Conservation (phyloP, 352 stramenopile genomes). For the Albugo laibachii region DNA sequence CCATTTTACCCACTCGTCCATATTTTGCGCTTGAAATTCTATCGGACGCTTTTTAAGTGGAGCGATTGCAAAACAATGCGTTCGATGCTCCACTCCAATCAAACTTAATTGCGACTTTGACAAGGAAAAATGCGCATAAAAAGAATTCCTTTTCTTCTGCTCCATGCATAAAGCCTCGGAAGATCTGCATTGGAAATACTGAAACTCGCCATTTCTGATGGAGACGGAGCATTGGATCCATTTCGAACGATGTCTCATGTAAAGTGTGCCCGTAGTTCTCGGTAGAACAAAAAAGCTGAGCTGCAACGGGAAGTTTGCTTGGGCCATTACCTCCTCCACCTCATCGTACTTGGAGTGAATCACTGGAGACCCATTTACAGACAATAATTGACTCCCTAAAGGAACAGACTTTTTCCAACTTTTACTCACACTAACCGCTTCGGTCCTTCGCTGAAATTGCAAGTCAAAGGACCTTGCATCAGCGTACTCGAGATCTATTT, state of each 20-base stretch:
- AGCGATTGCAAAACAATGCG: conserved; percentile 68
- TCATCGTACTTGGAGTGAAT: conserved; percentile 36
- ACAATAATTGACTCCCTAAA: conserved; percentile 51
- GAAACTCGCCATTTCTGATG: conserved; percentile 59
- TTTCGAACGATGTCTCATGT: conserved; percentile 76
- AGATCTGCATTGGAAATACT: conserved; percentile 30
- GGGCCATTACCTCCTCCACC: conserved; percentile 24
- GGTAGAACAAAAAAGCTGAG: conserved; percentile 61
- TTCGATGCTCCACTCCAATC: conserved; percentile 35
- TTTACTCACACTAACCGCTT: conserved; percentile 44
- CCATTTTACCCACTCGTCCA: conserved; percentile 67
- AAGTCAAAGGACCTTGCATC: conserved; percentile 38
- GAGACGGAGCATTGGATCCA: conserved; percentile 69
- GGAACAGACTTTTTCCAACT: conserved; percentile 19
- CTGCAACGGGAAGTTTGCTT: conserved; percentile 32
- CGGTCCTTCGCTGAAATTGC: conserved; percentile 47
- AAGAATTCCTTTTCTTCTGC: conserved; percentile 9
- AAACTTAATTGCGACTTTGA: conserved; percentile 71
- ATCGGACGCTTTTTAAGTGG: conserved; percentile 50
- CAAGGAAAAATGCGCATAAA: conserved; percentile 33
- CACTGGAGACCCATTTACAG: conserved; percentile 33
- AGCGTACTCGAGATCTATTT: conserved; percentile 36
- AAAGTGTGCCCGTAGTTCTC: conserved; percentile 50
- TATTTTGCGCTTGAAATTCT: conserved; percentile 37
- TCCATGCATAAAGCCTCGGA: conserved; percentile 41